Evolutionary conservation across 1,284 basidiomycete genomes (phyloP).

Genomic region (Leccinum variabile): DNA sequence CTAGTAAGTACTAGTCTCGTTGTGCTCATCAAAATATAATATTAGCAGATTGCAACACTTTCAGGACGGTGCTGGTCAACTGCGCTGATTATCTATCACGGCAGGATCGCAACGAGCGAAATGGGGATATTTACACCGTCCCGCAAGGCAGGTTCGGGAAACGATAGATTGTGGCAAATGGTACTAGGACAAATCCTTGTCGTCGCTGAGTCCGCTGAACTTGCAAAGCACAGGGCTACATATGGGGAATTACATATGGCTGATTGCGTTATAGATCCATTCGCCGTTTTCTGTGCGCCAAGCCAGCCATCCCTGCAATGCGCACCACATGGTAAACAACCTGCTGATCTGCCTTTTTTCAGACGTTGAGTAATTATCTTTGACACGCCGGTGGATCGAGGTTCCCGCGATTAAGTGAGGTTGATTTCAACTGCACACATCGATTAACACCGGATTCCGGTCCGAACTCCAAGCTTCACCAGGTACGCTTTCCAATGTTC

Average conservation of each 20-base stretch:
- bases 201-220: neutral
- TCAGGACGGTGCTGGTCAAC: neutral
- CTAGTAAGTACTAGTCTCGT: neutral
- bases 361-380: neutral
- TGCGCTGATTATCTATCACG: slow-evolving; percentile 3
- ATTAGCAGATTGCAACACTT: neutral
- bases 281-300: neutral
- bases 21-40: neutral
- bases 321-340: neutral
- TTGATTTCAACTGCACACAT: neutral
- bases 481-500: neutral
- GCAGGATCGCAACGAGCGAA: neutral
- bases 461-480: neutral
- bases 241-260: neutral
- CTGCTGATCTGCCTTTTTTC: neutral
- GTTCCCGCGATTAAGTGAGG: neutral
- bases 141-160: neutral
- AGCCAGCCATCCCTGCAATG: neutral
- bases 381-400: neutral
- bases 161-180: neutral
- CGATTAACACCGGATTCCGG: neutral
- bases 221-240: neutral
- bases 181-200: neutral
- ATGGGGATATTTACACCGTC: neutral
- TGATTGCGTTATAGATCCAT: neutral